Evolutionary conservation across 345 rosid species (phyloP).

Genomic region (Populus euphratica): DNA sequence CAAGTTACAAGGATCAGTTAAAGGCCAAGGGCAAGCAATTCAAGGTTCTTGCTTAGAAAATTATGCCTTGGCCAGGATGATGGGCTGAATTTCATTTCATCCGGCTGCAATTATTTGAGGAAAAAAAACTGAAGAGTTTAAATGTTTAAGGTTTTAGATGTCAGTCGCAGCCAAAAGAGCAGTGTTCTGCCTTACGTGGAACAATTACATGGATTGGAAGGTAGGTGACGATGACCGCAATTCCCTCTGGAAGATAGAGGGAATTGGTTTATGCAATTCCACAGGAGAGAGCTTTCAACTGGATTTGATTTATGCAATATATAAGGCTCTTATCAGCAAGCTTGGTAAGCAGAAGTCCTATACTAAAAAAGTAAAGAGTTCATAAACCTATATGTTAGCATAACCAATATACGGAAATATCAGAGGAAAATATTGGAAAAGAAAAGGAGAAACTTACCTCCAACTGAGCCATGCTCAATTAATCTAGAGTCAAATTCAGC

Average conservation of each 20-base stretch:
- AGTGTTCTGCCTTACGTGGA: neutral
- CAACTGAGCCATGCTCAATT: constrained; percentile 72
- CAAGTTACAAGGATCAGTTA: neutral
- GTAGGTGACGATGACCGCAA: neutral
- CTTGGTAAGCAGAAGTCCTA: constrained; percentile 81
- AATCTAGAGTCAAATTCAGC: constrained; percentile 78
- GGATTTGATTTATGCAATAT: constrained; percentile 65
- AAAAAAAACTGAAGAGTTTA: neutral
- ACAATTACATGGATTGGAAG: neutral
- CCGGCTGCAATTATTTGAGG: neutral
- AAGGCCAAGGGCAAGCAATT: neutral
- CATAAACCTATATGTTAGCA: constrained; percentile 21
- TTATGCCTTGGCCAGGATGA: neutral
- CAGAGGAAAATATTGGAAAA: neutral
- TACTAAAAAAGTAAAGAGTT: constrained; percentile 25
- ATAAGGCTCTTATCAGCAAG: constrained; percentile 79
- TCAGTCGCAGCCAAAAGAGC: neutral
- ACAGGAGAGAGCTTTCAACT: constrained; percentile 75
- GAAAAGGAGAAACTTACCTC: constrained; percentile 50
- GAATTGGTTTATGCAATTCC: constrained; percentile 27
- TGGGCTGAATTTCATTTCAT: neutral
- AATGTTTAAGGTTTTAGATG: neutral
- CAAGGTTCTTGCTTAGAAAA: neutral
- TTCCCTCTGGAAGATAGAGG: neutral
- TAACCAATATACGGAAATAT: neutral